These are phyloP conservation scores for Aspergillus funiculosus DNA, from an alignment of 495 filamentous ascomycete genomes.

Conservation along the genomic window DNA sequence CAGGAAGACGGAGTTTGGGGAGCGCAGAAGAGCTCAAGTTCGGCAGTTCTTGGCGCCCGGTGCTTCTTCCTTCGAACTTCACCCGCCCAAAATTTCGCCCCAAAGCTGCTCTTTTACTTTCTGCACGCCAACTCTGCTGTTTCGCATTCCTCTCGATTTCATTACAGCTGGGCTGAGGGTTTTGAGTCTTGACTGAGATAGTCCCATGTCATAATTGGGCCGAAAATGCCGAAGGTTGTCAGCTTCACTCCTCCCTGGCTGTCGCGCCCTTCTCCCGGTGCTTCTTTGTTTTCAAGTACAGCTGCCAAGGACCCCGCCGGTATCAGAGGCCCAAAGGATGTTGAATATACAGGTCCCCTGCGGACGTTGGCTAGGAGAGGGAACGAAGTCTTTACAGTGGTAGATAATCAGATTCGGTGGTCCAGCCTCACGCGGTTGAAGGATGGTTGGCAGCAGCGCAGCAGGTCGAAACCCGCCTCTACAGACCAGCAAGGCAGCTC, in stretches of 20 bases:
- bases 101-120: neutral
- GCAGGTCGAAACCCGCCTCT: slow-evolving; percentile 29
- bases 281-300: slow-evolving; percentile 57
- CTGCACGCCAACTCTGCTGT: neutral
- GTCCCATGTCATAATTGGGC: slow-evolving; percentile 4
- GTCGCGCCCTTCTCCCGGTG: slow-evolving; percentile 64
- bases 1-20: slow-evolving; percentile 3
- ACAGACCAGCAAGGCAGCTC: slow-evolving; percentile 21
- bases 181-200: neutral
- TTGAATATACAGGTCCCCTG: slow-evolving; percentile 48
- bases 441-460: slow-evolving; percentile 56
- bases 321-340: slow-evolving; percentile 32
- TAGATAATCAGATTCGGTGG: slow-evolving; percentile 84
- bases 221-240: slow-evolving; percentile 70
- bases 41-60: slow-evolving; percentile 13
- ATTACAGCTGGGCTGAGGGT: neutral
- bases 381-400: slow-evolving; percentile 76
- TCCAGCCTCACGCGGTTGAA: slow-evolving; percentile 69
- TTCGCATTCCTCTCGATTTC: slow-evolving; percentile 2
- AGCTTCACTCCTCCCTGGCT: slow-evolving; percentile 82
- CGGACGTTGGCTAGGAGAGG: slow-evolving; percentile 68
- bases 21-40: slow-evolving; percentile 9
- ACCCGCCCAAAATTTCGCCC: slow-evolving; percentile 12
- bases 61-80: slow-evolving; percentile 3
- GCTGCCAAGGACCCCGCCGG: slow-evolving; percentile 29